A percentile compares a stretch with the other conserved stretches of the same genome.
These are phyloP conservation scores for Chrysophaeum taylorii DNA, from an alignment of 352 stramenopile genomes.

Conservation along the genomic window DNA sequence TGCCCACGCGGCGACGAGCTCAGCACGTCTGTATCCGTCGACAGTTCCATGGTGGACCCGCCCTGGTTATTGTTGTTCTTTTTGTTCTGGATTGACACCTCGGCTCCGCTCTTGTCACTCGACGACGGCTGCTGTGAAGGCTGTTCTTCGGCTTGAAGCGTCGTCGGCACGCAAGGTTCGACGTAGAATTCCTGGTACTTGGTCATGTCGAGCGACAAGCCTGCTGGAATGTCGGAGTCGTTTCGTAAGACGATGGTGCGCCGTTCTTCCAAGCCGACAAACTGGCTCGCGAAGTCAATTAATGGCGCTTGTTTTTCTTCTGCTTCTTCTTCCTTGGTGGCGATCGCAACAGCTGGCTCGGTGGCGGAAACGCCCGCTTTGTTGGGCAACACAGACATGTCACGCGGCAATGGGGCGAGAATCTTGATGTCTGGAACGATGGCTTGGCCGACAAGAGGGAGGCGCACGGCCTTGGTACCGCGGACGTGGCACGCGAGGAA, in stretches of 20 bases:
- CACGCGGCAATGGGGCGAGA: neutral
- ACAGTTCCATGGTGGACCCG: conserved; percentile 25
- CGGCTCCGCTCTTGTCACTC: neutral
- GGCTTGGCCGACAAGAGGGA: conserved; percentile 51
- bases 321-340: neutral
- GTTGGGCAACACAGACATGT: no score
- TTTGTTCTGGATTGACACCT: neutral
- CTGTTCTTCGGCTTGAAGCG: no score
- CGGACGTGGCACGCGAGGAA: conserved; percentile 45
- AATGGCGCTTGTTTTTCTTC: neutral
- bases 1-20: conserved; percentile 16
- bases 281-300: conserved; percentile 34
- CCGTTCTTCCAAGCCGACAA: conserved; percentile 62
- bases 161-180: conserved; percentile 40
- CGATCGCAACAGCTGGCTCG: neutral
- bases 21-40: no score
- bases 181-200: conserved; percentile 53
- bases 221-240: conserved; percentile 56
- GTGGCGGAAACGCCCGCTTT: neutral
- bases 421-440: conserved; percentile 54
- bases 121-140: no score
- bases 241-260: conserved; percentile 61
- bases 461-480: conserved; percentile 52
- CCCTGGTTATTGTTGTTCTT: conserved; percentile 45
- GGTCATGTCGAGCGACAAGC: conserved; percentile 58